Evolutionary conservation across 495 filamentous ascomycete genomes (phyloP), one percentile per base, ranked within the genome.

Genomic region (Cudoniella acicularis): DNA sequence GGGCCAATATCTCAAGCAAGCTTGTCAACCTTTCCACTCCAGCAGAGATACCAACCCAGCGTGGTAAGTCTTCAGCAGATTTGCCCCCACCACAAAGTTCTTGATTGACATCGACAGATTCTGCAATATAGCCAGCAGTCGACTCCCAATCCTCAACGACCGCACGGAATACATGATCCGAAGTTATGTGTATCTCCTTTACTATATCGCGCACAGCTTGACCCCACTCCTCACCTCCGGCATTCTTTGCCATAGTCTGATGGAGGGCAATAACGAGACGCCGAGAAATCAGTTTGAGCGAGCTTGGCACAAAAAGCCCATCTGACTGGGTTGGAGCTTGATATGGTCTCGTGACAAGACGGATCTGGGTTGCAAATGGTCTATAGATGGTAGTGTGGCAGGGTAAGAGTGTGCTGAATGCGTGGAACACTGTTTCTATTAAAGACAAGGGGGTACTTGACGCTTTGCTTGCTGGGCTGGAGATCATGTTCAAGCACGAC

Each of bases 91-190:
- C 79, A 8, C 66, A 65, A 1, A 77, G 76, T 17, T 74, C 73
- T 4, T 55, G 42, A 20, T 79, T 73, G 11, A 72, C 51, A 36
- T 73, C 67, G 16, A 72, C 61, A 3, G 63, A 22, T 50, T 73
- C 64, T 10, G 52, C 56, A 42, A 42, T 68, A 52, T 72, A 73
- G 13, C 74, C 74, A 3, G 71, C 76, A 16, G 76, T 71, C 11
- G 89, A 83, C 64, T 88, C 80, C 88, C 90, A 92, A 57, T 88
- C 87, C 64, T 96, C 91, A 9, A 86, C 68, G 0, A 94, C 75
- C 25, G 84, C 81, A 36, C 92, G 83, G 69, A 94, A 91, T 6
- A 95, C 77, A 59, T 83, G 78, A 64, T 92, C 84, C 41, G 84
- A 77, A 13, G 88, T 87, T n/a, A 66, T 65, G 62, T 96, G 90